Conservation (phyloP, 2,329 filamentous ascomycete species). For the Colletotrichum sp. region DNA sequence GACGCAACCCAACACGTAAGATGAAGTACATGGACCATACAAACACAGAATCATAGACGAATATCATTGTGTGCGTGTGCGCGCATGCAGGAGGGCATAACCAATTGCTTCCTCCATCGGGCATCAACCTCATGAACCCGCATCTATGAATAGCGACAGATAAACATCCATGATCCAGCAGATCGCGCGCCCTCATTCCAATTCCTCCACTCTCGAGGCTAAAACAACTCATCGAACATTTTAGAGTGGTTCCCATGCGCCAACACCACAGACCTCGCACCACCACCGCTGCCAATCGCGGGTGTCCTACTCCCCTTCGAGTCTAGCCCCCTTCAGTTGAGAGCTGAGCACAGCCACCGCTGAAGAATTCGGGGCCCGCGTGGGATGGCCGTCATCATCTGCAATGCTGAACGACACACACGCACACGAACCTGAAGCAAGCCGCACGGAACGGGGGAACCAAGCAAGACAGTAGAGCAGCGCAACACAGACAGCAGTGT, state of each 20-base stretch:
- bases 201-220: slow-evolving; percentile 2
- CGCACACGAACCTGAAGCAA: neutral
- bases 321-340: neutral
- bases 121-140: neutral
- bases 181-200: neutral
- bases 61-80: neutral
- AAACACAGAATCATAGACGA: neutral
- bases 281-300: neutral
- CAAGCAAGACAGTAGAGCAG: neutral
- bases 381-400: neutral
- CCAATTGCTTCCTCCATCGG: neutral
- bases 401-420: neutral
- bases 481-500: neutral
- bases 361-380: neutral
- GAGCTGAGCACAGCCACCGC: slow-evolving; percentile 10
- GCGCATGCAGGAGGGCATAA: neutral
- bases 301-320: neutral
- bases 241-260: neutral
- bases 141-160: neutral
- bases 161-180: neutral
- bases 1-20: neutral
- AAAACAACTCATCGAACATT: slow-evolving; percentile 1
- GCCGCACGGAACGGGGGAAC: neutral
- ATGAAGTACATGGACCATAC: neutral
- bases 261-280: slow-evolving; percentile 10